Conservation (phyloP, 106 monocot species). For the Acanthochlamys bracteata region DNA sequence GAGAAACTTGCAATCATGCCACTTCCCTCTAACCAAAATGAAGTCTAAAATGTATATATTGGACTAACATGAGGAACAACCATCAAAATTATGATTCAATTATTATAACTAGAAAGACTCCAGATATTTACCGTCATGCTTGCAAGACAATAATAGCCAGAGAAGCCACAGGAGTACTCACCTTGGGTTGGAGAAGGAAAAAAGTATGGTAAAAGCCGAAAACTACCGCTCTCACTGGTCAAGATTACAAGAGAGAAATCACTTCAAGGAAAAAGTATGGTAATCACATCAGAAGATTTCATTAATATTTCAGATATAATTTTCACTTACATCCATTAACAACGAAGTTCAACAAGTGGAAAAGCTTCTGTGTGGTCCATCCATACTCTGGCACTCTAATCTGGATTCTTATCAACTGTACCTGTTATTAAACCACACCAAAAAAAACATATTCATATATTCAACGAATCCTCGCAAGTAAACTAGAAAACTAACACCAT, state of each 20-base stretch:
- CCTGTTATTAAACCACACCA: constrained; percentile 17
- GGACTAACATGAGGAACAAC: too few species aligned
- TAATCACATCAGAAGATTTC: not conserved
- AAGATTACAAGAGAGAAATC: constrained; percentile 4
- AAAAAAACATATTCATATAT: too few species aligned
- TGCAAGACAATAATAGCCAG: not conserved
- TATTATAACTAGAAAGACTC: too few species aligned
- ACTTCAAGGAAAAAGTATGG: not conserved
- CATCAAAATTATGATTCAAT: too few species aligned
- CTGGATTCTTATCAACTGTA: constrained; percentile 79
- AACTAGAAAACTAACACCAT: too few species aligned
- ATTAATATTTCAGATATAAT: not conserved
- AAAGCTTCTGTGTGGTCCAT: constrained; percentile 90
- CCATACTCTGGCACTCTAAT: constrained; percentile 71
- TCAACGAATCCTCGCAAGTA: too few species aligned
- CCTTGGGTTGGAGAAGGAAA: constrained; percentile 46
- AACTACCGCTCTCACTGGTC: constrained; percentile 60
- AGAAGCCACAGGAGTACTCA: constrained; percentile 19
- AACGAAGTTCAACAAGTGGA: constrained; percentile 80
- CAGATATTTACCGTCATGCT: not conserved
- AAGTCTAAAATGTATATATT: too few species aligned
- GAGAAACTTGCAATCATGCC: too few species aligned
- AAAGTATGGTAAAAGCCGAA: constrained; percentile 55
- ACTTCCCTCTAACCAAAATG: too few species aligned
- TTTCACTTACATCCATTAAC: constrained; percentile 63